phyloP scores from a whole-genome alignment of 805 yeast species.

The Kluyveromyces lactis region DNA sequence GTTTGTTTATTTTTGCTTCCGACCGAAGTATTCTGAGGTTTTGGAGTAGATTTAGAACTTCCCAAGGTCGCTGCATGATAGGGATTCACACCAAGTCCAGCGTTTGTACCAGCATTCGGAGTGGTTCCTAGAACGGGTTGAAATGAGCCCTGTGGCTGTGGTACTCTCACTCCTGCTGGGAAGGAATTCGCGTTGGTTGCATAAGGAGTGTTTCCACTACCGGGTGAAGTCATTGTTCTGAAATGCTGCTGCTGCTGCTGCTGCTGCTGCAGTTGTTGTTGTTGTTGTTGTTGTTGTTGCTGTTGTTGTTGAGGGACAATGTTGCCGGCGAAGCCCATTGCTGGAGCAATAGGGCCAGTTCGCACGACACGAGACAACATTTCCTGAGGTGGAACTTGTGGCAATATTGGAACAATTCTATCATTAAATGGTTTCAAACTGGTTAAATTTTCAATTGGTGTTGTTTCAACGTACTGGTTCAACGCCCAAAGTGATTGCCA shows the following conservation, averaged over 20 bases:
- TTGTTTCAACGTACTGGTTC: constrained; percentile 36
- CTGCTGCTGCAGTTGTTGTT: constrained; percentile 3
- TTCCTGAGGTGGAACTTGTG: constrained; percentile 9
- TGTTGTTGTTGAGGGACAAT: constrained; percentile 1
- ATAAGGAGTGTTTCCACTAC: not conserved
- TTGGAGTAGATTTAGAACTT: not conserved
- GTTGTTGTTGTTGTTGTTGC: constrained; percentile 1
- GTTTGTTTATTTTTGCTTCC: not conserved
- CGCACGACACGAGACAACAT: not conserved
- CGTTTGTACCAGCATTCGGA: too few species aligned
- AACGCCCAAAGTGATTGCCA: constrained; percentile 44
- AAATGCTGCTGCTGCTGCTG: constrained; percentile 3
- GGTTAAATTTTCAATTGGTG: constrained; percentile 22
- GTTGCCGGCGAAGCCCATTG: not conserved
- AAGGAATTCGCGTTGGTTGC: not conserved
- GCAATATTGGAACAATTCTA: constrained; percentile 14
- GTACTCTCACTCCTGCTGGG: not conserved
- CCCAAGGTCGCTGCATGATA: not conserved
- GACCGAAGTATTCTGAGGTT: not conserved
- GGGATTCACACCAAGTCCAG: not conserved
- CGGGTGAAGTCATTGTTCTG: not conserved
- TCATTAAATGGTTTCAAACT: constrained; percentile 10
- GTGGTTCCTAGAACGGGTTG: not conserved
- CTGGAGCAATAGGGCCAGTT: not conserved
- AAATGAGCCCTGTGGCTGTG: not conserved